phyloP scores from a whole-genome alignment of 495 filamentous ascomycete genomes.

The Rhypophila decipiens region DNA sequence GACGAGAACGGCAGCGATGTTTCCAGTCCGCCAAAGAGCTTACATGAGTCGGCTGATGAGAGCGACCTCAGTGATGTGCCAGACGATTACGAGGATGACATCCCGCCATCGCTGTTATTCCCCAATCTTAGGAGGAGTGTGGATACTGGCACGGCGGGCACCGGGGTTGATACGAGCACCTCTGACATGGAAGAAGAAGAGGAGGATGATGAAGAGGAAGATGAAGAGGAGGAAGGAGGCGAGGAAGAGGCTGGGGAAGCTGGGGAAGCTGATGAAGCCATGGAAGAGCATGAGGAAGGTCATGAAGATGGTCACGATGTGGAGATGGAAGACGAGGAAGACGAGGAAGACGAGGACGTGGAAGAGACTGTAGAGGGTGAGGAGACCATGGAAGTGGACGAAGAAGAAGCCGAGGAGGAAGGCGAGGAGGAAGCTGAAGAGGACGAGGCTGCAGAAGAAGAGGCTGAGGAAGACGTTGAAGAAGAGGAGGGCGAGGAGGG shows the following conservation, averaged over 20 bases:
- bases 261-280: constrained; percentile 17
- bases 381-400: constrained; percentile 11
- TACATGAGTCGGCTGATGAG: constrained; percentile 73
- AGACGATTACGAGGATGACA: constrained; percentile 43
- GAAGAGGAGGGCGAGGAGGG: constrained; percentile 6
- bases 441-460: constrained; percentile 2
- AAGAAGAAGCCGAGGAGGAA: constrained; percentile 4
- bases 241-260: constrained; percentile 15
- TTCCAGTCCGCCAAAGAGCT: constrained; percentile 46
- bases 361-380: constrained; percentile 3
- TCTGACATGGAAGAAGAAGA: constrained; percentile 10
- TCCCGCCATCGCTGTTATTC: constrained; percentile 39
- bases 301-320: constrained; percentile 11
- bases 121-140: constrained; percentile 36
- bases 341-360: constrained; percentile 8
- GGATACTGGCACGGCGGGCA: constrained; percentile 13
- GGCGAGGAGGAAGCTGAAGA: constrained; percentile 13
- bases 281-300: constrained; percentile 19
- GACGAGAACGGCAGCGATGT: constrained; percentile 27
- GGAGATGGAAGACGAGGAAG: constrained; percentile 9
- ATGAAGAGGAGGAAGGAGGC: constrained; percentile 17
- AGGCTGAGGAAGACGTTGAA: background rate
- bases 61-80: constrained; percentile 70
- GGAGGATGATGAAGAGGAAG: constrained; percentile 22
- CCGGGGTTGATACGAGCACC: constrained; percentile 9